phyloP scores from a whole-genome alignment of 2,329 filamentous ascomycete genomes.

The Parascedosporium putredinis region DNA sequence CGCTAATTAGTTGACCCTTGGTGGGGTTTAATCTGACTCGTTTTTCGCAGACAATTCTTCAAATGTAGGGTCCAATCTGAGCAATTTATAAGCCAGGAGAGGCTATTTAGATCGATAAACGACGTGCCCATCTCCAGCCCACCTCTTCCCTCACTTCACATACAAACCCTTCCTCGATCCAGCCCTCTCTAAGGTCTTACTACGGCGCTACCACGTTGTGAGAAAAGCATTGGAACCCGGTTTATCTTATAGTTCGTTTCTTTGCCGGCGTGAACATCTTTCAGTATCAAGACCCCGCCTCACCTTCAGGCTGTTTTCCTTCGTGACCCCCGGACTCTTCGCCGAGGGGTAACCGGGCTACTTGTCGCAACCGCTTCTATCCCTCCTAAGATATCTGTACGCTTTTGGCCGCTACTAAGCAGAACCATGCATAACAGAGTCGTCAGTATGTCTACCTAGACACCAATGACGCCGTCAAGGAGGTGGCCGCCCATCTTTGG shows the following conservation, averaged over 20 bases:
- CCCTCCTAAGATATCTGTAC: slow-evolving; percentile 40
- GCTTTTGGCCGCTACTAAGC: slow-evolving; percentile 27
- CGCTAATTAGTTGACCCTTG: too few relatives aligned
- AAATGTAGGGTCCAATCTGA: neutral
- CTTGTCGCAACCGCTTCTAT: slow-evolving; percentile 59
- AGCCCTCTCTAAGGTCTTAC: too few relatives aligned
- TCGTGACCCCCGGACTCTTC: slow-evolving; percentile 62
- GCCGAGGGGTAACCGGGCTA: slow-evolving; percentile 62
- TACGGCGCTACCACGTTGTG: too few relatives aligned
- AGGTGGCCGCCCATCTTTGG: too few relatives aligned
- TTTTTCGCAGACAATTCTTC: too few relatives aligned
- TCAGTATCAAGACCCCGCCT: neutral
- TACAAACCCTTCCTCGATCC: too few relatives aligned
- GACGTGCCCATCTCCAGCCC: too few relatives aligned
- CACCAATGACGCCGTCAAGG: neutral
- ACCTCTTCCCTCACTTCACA: too few relatives aligned
- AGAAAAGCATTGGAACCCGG: too few relatives aligned
- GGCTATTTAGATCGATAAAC: too few relatives aligned
- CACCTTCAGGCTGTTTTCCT: slow-evolving; percentile 87
- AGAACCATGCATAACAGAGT: slow-evolving; percentile 85
- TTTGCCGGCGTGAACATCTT: neutral
- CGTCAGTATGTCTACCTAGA: slow-evolving; percentile 68
- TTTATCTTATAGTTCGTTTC: too few relatives aligned
- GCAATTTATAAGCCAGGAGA: neutral
- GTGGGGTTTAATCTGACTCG: too few relatives aligned